Evolutionary conservation across 441 rosid species (phyloP).

Genomic region (Erysimum cheiri): DNA sequence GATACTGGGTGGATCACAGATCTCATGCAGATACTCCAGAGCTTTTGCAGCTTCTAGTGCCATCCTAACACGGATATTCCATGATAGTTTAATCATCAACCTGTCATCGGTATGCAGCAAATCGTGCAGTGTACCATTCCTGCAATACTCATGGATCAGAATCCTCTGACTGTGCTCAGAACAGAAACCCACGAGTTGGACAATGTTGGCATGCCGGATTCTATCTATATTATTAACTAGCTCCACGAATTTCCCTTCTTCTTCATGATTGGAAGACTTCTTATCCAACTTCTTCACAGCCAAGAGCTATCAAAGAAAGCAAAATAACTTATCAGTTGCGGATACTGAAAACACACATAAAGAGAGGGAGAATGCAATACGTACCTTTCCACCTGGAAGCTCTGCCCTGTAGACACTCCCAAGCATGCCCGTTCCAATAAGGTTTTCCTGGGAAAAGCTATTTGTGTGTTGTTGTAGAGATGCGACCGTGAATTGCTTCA

Average conservation of each 20-base stretch:
- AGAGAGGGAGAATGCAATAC: neutral
- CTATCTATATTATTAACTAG: conserved; percentile 4
- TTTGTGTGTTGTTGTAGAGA: conserved; percentile 9
- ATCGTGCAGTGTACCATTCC: neutral
- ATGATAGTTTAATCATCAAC: neutral
- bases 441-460: neutral
- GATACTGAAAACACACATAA: neutral
- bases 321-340: conserved; percentile 6
- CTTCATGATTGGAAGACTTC: neutral
- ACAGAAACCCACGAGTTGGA: conserved; percentile 10
- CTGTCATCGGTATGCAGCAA: neutral
- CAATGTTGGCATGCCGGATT: neutral
- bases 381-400: conserved; percentile 1
- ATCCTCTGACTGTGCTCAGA: conserved; percentile 4
- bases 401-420: conserved; percentile 9
- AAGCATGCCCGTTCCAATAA: conserved; percentile 3
- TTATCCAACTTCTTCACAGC: conserved; percentile 1
- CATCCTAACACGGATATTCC: conserved; percentile 6
- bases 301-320: neutral
- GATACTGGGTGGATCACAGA: neutral
- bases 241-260: neutral
- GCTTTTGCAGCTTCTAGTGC: conserved; percentile 11
- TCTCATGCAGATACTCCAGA: conserved; percentile 6
- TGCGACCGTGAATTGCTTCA: neutral
- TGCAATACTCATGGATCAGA: neutral